phyloP scores from a whole-genome alignment of 176 grass and related monocot species.

The Miscanthus lutarioriparius region DNA sequence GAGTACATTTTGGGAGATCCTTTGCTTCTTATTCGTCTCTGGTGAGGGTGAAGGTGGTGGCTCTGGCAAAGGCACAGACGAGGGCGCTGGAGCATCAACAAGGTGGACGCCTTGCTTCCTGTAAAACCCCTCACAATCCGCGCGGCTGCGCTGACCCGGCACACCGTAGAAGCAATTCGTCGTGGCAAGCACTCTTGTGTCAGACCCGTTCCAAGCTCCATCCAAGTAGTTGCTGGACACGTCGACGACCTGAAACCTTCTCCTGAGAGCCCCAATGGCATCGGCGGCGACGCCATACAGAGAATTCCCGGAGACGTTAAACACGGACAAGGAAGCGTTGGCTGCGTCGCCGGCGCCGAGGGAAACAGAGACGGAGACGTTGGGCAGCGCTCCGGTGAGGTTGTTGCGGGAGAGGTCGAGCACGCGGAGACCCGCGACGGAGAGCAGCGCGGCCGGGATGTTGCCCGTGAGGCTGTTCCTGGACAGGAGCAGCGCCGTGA shows the following conservation, averaged over 20 bases:
- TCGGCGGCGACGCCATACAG: constrained; percentile 47
- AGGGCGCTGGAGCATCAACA: constrained; percentile 19
- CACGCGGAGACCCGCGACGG: constrained; percentile 26
- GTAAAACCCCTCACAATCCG: constrained; percentile 70
- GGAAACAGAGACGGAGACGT: not conserved
- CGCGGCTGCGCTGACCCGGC: constrained; percentile 49
- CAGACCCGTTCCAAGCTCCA: constrained; percentile 34
- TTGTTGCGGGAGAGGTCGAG: constrained; percentile 83
- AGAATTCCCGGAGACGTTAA: constrained; percentile 78
- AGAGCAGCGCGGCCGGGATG: constrained; percentile 49
- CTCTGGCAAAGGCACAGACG: not conserved
- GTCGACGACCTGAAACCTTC: constrained; percentile 57
- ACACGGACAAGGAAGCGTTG: not conserved
- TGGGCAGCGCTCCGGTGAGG: constrained; percentile 50
- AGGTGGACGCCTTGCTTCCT: constrained; percentile 28
- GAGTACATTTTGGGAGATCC: constrained; percentile 55
- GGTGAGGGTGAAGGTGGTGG: not conserved
- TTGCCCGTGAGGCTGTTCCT: constrained; percentile 52
- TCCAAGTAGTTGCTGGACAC: constrained; percentile 82
- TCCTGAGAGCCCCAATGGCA: constrained; percentile 28
- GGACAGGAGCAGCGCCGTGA: constrained; percentile 45
- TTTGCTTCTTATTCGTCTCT: not conserved
- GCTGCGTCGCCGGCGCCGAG: not conserved
- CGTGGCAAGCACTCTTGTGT: constrained; percentile 26
- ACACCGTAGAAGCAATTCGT: constrained; percentile 65